A percentile compares a stretch with the other conserved stretches of the same genome.
Evolutionary conservation across 2,329 filamentous ascomycete genomes (phyloP).

Genomic region (Juglanconis juglandina): DNA sequence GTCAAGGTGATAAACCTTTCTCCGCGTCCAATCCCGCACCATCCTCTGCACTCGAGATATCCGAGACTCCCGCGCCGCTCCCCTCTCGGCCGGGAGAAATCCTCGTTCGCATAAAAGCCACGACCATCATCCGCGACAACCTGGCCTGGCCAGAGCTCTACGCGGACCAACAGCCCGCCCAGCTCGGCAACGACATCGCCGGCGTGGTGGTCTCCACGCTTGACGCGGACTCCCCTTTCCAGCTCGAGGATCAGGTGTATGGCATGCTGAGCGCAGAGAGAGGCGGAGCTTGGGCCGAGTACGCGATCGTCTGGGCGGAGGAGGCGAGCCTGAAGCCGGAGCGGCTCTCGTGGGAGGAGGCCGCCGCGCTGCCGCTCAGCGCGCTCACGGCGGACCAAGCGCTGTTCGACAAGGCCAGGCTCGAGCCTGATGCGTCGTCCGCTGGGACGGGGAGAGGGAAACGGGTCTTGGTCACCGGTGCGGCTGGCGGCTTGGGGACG

Average conservation of each 20-base stretch:
- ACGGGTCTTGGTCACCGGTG: slow-evolving; percentile 37
- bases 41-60: neutral
- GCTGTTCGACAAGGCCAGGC: slow-evolving; percentile 30
- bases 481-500: slow-evolving; percentile 36
- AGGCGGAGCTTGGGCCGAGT: slow-evolving; percentile 28
- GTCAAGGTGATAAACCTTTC: neutral
- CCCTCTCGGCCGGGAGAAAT: neutral
- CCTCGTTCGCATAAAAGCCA: neutral
- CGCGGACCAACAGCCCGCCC: neutral
- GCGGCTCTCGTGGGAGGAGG: slow-evolving; percentile 31
- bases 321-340: slow-evolving; percentile 34
- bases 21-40: neutral
- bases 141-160: neutral
- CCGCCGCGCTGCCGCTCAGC: slow-evolving; percentile 36
- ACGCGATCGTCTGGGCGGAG: slow-evolving; percentile 26
- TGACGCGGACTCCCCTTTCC: slow-evolving; percentile 28
- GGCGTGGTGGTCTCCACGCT: slow-evolving; percentile 32
- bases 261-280: slow-evolving; percentile 26
- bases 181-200: slow-evolving; percentile 32
- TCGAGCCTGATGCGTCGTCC: slow-evolving; percentile 22
- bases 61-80: neutral
- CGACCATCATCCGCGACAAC: neutral
- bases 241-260: slow-evolving; percentile 30
- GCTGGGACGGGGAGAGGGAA: slow-evolving; percentile 9
- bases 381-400: slow-evolving; percentile 40